A percentile compares a stretch with the other conserved stretches of the same genome.
phyloP scores from a whole-genome alignment of 495 filamentous ascomycete species.

The Aspergillus kassunensis region DNA sequence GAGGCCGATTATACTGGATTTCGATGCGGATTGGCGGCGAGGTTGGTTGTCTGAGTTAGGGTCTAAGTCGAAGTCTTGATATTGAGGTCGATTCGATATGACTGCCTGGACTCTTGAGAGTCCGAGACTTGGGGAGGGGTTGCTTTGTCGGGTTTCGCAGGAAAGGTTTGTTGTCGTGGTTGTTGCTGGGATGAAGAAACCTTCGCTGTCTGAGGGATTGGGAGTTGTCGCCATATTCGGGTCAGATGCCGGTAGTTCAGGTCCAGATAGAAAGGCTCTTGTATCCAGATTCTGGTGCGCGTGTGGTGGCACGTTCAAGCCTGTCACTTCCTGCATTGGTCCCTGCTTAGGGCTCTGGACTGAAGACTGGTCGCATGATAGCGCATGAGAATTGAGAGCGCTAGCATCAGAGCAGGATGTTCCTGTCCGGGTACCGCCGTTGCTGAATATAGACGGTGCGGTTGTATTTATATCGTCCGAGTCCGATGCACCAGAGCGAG shows the following conservation, averaged over 20 bases:
- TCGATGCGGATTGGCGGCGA: background rate
- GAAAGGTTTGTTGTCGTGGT: conserved; percentile 4
- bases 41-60: background rate
- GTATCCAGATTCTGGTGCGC: conserved; percentile 10
- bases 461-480: background rate
- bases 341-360: background rate
- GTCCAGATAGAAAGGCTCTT: conserved; percentile 10
- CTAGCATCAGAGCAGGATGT: conserved; percentile 11
- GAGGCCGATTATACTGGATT: too few species aligned
- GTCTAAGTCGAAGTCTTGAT: background rate
- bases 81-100: background rate
- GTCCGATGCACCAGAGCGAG: conserved; percentile 12
- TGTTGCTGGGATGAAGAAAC: conserved; percentile 19
- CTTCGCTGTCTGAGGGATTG: conserved; percentile 15
- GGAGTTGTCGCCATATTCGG: too few species aligned
- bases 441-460: conserved; percentile 1
- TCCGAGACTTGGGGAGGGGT: conserved; percentile 12
- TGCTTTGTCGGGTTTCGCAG: background rate
- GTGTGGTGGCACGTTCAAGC: background rate
- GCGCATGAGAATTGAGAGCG: background rate
- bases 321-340: conserved; percentile 6
- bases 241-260: too few species aligned
- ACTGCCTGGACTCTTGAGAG: background rate
- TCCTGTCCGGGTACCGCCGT: conserved; percentile 11
- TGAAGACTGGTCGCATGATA: background rate